Evolutionary conservation across 257 asterid species (phyloP).

Genomic region (Jacaranda copaia): DNA sequence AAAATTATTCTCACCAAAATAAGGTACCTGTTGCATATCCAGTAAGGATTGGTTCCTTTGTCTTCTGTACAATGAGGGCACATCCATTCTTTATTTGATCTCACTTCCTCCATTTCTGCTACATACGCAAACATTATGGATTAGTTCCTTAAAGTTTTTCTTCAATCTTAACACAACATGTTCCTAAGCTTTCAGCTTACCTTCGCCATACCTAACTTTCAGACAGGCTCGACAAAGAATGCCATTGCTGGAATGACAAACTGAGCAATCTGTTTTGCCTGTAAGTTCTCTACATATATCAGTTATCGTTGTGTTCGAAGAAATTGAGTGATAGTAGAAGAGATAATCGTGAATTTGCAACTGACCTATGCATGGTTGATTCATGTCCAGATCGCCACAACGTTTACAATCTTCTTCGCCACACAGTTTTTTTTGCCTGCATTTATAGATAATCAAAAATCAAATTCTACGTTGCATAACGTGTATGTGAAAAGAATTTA

Average conservation of each 20-base stretch:
- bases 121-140: slow-evolving; percentile 13
- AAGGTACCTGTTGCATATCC: slow-evolving; percentile 92
- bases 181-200: slow-evolving; percentile 47
- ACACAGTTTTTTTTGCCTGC: slow-evolving; percentile 86
- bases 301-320: not conserved
- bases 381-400: slow-evolving; percentile 70
- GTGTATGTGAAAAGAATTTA: not conserved
- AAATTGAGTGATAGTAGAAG: not conserved
- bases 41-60: slow-evolving; percentile 69
- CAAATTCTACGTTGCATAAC: not conserved
- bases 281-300: slow-evolving; percentile 25
- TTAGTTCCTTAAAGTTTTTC: slow-evolving; percentile 9
- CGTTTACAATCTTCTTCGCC: slow-evolving; percentile 91
- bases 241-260: slow-evolving; percentile 78
- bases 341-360: slow-evolving; percentile 20
- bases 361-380: slow-evolving; percentile 78
- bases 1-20: not conserved
- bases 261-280: slow-evolving; percentile 92
- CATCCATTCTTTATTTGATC: slow-evolving; percentile 66
- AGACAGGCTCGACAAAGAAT: slow-evolving; percentile 87
- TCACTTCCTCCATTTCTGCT: slow-evolving; percentile 80
- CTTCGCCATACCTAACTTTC: slow-evolving; percentile 87
- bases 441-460: slow-evolving; percentile 28
- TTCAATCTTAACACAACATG: not conserved
- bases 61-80: slow-evolving; percentile 84